Percentiles rank a stretch among this genome's conserved stretches.
Evolutionary conservation across 2,329 filamentous ascomycete genomes (phyloP).

Genomic region (Aureobasidium sp.): DNA sequence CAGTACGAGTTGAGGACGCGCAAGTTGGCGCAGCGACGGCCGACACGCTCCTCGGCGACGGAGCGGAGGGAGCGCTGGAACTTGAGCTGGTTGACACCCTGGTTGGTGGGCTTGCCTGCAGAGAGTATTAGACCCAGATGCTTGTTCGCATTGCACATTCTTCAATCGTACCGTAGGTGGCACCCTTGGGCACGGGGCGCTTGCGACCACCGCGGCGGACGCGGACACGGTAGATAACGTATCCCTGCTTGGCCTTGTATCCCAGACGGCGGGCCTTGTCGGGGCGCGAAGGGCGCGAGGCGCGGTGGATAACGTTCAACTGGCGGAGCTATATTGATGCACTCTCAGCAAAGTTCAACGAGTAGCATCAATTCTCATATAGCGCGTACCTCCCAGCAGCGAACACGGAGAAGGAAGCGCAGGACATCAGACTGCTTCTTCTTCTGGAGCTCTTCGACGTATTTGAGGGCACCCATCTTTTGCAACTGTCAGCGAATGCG

Average conservation of each 20-base stretch:
- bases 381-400: conserved; percentile 92
- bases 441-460: conserved; percentile 99
- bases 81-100: conserved; percentile 99
- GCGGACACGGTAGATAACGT: conserved; percentile 99
- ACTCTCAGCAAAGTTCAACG: conserved; percentile 99
- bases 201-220: conserved; percentile 99
- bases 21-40: conserved; percentile 96
- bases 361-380: conserved; percentile 59
- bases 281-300: conserved; percentile 93
- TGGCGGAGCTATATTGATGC: conserved; percentile 99
- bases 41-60: conserved; percentile 99
- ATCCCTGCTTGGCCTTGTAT: conserved; percentile 99
- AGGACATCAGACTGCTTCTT: conserved; percentile 99
- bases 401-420: conserved; percentile 98
- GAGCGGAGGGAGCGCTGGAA: conserved; percentile 98
- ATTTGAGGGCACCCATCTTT: conserved; percentile 99
- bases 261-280: conserved; percentile 99
- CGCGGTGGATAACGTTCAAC: conserved; percentile 99
- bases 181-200: conserved; percentile 92
- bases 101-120: conserved; percentile 99
- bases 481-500: conserved; percentile 6
- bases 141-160: neutral
- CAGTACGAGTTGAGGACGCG: conserved; percentile 99
- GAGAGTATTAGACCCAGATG: conserved; percentile 19
- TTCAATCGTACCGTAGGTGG: conserved; percentile 78